Percentiles rank a stretch among this genome's conserved stretches.
Conservation (phyloP, 2,329 filamentous ascomycete genomes). For the Exserohilum turcica region DNA sequence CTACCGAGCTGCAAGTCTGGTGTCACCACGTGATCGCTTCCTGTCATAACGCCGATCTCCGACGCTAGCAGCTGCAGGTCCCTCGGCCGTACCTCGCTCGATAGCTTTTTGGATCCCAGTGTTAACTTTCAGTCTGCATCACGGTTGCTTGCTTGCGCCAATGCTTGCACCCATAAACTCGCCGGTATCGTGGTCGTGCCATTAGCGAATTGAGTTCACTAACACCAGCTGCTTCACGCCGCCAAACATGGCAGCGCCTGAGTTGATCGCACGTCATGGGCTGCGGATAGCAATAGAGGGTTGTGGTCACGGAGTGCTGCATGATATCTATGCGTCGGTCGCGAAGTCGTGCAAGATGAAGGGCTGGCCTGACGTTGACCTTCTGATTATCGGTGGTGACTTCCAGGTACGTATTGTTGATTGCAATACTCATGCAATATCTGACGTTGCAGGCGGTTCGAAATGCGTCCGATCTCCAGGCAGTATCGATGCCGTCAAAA, state of each 20-base stretch:
- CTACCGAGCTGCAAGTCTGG: conserved; percentile 14
- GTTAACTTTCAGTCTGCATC: neutral
- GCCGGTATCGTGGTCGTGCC: neutral
- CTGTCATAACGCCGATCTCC: conserved; percentile 27
- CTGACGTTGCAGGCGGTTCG: conserved; percentile 69
- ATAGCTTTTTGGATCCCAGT: conserved; percentile 1
- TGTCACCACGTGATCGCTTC: conserved; percentile 13
- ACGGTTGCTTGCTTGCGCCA: conserved; percentile 9
- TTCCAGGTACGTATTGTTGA: conserved; percentile 69
- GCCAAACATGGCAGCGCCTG: conserved; percentile 33
- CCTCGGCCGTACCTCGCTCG: conserved; percentile 15
- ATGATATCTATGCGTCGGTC: conserved; percentile 87
- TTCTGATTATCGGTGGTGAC: conserved; percentile 94
- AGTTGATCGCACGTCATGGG: conserved; percentile 29
- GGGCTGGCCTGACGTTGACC: conserved; percentile 80
- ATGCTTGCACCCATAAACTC: neutral
- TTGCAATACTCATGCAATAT: neutral
- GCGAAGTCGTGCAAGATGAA: conserved; percentile 69
- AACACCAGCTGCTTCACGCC: neutral
- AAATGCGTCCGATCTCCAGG: conserved; percentile 83
- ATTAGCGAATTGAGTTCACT: conserved; percentile 1
- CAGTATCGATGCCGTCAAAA: conserved; percentile 88
- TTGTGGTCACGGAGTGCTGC: conserved; percentile 88
- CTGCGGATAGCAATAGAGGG: conserved; percentile 84
- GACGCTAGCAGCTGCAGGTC: conserved; percentile 30